Evolutionary conservation across 345 rosid genomes (phyloP).

Genomic region (Erysimum cheiranthoides): DNA sequence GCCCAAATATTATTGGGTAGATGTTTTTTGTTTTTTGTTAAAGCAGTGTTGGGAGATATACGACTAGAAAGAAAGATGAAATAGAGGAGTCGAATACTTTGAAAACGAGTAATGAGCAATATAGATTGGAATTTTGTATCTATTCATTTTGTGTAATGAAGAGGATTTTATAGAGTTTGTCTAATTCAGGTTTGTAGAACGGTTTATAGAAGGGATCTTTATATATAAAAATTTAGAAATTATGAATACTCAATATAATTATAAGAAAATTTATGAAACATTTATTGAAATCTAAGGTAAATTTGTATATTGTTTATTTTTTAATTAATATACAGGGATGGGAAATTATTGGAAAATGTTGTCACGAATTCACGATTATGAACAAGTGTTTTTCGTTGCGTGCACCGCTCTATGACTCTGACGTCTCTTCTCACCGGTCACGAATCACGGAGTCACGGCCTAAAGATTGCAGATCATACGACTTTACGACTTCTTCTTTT

Average conservation of each 20-base stretch:
- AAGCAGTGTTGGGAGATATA: neutral
- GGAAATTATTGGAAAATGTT: neutral
- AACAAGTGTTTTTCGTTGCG: neutral
- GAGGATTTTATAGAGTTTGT: neutral
- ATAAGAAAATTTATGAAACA: neutral
- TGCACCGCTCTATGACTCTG: neutral
- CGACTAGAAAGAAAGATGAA: neutral
- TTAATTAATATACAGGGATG: neutral
- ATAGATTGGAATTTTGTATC: neutral
- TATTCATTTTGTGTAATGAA: neutral
- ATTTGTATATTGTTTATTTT: neutral
- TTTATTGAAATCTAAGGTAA: neutral
- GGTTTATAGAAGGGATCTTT: neutral
- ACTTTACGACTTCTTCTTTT: too few relatives aligned
- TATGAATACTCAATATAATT: neutral
- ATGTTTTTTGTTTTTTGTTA: neutral
- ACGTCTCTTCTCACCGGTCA: neutral
- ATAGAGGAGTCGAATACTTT: neutral
- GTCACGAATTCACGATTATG: neutral
- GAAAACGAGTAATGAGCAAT: neutral
- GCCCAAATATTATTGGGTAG: neutral
- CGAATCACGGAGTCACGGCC: neutral
- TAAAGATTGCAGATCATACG: too few relatives aligned
- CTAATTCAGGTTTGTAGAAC: neutral
- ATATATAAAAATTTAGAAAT: neutral